Base-by-base conservation (phyloP, 2,329 filamentous ascomycete genomes). In the Aspergillus jensenii region DNA sequence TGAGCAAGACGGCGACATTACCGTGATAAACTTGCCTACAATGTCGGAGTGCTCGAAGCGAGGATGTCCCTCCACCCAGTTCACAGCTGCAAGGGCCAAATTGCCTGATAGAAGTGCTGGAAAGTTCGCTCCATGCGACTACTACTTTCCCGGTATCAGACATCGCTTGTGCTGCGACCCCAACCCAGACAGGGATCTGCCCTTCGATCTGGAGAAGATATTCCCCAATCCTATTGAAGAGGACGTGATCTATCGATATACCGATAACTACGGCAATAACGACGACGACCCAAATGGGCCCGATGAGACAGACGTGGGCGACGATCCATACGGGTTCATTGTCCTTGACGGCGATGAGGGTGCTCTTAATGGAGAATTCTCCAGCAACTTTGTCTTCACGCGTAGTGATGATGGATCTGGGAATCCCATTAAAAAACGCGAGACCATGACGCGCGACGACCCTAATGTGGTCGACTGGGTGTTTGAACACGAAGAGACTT, bases 241-340 rank as follows among this genome's bases (percentile, higher is more conserved):
- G 23, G 50, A 52, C 11, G 39, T 52, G 15, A 4, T 17, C 5
- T 52, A 45, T 19, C 15, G 23, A 14, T 52, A 52, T 19, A 35
- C 7, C 14, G 50, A 52, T 25, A 52, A 52, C 40, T 52, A 44
- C 25, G 50, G 50, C 15, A 52, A 52, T 25, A 52, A 52, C 23
- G 27, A 52, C 39, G 15, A 17, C 6, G 39, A 44, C 27, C 50
- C 50, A 6, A 6, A 45, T 33, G 15, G 15, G 2, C 39, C 39
- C 11, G 50, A 44, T 44, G 48, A 51, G 35, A 41, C 21, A 27
- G 48, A 51, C 27, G 35, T 51, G 4, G 50, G 50, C 12, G 39
- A 44, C 14, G 50, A 52, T n/a, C 50, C 50, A 6, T 52, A 52
- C 17, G 50, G 50, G 14, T 52, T 52, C 15, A 35, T 52, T 37